A percentile compares a stretch with the other conserved stretches of the same genome.
These are phyloP conservation scores for Zizania latifolia DNA, from an alignment of 176 grass and related monocot species.

Conservation along the genomic window DNA sequence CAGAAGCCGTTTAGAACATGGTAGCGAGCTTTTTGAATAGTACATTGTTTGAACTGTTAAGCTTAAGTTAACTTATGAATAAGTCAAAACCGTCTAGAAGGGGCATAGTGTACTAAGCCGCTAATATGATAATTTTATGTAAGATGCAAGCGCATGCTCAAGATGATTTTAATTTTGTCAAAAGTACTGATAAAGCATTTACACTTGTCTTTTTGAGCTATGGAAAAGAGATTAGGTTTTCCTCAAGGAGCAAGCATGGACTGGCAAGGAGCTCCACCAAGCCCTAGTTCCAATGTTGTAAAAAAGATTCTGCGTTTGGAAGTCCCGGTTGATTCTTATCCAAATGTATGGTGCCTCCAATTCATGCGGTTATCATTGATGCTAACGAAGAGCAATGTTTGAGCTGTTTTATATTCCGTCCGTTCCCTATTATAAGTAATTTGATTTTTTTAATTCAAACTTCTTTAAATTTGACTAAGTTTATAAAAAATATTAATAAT, in stretches of 20 bases:
- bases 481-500: too few species aligned
- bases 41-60: too few species aligned
- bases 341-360: constrained; percentile 56
- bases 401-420: constrained; percentile 1
- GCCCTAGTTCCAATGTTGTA: constrained; percentile 68
- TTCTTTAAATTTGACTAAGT: too few species aligned
- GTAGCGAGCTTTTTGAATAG: too few species aligned
- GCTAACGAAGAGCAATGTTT: not conserved
- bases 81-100: too few species aligned
- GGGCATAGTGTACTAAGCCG: not conserved
- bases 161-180: not conserved
- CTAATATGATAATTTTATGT: not conserved
- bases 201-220: constrained; percentile 24
- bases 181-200: constrained; percentile 24
- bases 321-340: constrained; percentile 81
- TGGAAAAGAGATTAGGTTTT: constrained; percentile 66
- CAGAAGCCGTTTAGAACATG: too few species aligned
- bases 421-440: too few species aligned
- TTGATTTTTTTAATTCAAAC: too few species aligned
- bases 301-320: constrained; percentile 94
- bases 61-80: too few species aligned
- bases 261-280: constrained; percentile 86
- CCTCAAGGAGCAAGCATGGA: constrained; percentile 74
- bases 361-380: constrained; percentile 5
- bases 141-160: constrained; percentile 14